phyloP scores from a whole-genome alignment of 257 asterid genomes.

The Solanum verrucosum region DNA sequence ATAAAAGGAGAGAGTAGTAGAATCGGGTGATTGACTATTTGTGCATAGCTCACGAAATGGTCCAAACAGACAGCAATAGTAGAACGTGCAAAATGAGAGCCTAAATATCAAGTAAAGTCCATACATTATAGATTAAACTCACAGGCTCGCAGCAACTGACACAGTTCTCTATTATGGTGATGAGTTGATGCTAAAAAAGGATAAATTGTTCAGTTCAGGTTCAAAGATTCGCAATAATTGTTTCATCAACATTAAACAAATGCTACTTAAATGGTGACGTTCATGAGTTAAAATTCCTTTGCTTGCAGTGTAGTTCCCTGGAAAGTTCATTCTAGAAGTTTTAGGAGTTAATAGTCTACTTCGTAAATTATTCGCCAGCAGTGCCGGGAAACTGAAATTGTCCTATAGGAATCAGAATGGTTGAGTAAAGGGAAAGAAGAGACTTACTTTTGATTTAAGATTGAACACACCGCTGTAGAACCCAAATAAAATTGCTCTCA shows the following conservation, averaged over 20 bases:
- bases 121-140: background rate
- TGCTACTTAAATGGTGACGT: background rate
- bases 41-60: background rate
- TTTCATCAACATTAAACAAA: background rate
- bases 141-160: background rate
- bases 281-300: background rate
- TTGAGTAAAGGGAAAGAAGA: background rate
- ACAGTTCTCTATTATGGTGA: background rate
- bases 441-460: conserved; percentile 11
- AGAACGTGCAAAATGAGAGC: background rate
- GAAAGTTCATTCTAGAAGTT: background rate
- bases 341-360: background rate
- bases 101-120: background rate
- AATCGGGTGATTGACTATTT: background rate
- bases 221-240: background rate
- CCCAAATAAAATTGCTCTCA: conserved; percentile 23
- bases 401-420: background rate
- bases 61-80: background rate
- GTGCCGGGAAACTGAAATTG: background rate
- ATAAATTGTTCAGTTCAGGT: background rate
- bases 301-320: background rate
- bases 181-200: background rate
- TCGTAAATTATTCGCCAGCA: background rate
- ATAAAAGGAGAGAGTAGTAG: background rate
- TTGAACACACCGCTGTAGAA: conserved; percentile 4